These are phyloP conservation scores for Solanum clarkiae DNA, from an alignment of 257 asterid genomes.

Conservation along the genomic window DNA sequence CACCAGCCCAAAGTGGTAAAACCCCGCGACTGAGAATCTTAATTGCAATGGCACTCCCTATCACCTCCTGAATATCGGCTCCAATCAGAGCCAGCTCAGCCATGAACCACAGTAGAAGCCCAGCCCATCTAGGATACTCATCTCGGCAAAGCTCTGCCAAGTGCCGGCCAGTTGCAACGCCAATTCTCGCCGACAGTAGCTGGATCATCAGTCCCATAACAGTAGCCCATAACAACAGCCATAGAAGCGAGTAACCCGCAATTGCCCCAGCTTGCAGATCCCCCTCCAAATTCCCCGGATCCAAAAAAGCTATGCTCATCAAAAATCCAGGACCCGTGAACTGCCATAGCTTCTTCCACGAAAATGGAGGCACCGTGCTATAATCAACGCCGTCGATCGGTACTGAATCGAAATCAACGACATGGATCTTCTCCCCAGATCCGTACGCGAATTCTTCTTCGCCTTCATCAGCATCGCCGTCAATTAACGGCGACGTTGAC, in stretches of 20 bases:
- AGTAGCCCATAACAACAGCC: constrained; percentile 91
- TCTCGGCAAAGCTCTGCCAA: constrained; percentile 92
- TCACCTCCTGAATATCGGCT: constrained; percentile 96
- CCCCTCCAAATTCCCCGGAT: constrained; percentile 95
- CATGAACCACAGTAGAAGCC: constrained; percentile 74
- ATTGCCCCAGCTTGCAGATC: constrained; percentile 95
- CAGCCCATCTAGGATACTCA: constrained; percentile 81
- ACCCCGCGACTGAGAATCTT: constrained; percentile 72
- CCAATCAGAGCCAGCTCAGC: constrained; percentile 90
- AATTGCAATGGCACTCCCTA: constrained; percentile 93
- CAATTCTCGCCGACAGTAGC: constrained; percentile 65
- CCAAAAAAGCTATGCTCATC: constrained; percentile 86
- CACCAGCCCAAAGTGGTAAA: constrained; percentile 84
- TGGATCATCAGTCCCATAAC: constrained; percentile 81
- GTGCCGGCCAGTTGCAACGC: constrained; percentile 92
- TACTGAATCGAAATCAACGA: constrained; percentile 41
- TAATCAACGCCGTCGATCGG: constrained; percentile 18
- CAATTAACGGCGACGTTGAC: constrained; percentile 12
- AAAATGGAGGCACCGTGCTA: constrained; percentile 49
- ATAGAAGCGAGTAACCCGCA: constrained; percentile 80
- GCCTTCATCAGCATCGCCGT: constrained; percentile 2
- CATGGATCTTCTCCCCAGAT: constrained; percentile 44
- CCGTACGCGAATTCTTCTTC: constrained; percentile 46
- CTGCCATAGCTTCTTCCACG: constrained; percentile 65
- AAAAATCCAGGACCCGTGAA: constrained; percentile 94